Evolutionary conservation across 371 early-diverging fungal genomes (phyloP).

Genomic region (Mycotypha africana): DNA sequence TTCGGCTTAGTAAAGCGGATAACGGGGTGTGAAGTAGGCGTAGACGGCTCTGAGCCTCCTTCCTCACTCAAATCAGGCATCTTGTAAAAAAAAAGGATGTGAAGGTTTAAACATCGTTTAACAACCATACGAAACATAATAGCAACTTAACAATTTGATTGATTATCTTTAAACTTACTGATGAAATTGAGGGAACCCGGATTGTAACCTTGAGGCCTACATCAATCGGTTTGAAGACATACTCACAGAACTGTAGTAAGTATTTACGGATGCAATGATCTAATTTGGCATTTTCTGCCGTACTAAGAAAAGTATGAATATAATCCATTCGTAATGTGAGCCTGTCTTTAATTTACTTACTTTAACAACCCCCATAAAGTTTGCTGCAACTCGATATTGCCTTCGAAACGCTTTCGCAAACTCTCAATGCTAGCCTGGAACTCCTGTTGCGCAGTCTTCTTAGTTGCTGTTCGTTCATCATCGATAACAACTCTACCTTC

Average conservation of each 20-base stretch:
- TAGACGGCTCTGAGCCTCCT: constrained; percentile 15
- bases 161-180: constrained; percentile 7
- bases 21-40: constrained; percentile 19
- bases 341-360: constrained; percentile 12
- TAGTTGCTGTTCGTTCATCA: constrained; percentile 16
- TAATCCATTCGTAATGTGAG: background rate
- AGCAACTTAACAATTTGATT: background rate
- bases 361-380: constrained; percentile 36
- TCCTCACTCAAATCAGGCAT: constrained; percentile 16
- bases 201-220: constrained; percentile 50
- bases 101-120: too few species aligned
- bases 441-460: constrained; percentile 28
- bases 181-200: constrained; percentile 29
- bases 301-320: constrained; percentile 8
- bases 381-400: constrained; percentile 28
- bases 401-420: constrained; percentile 33
- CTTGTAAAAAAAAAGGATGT: constrained; percentile 1
- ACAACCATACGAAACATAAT: too few species aligned
- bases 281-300: constrained; percentile 28
- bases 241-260: constrained; percentile 52
- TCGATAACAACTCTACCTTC: constrained; percentile 36
- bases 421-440: constrained; percentile 26
- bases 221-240: constrained; percentile 55
- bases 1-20: constrained; percentile 32
- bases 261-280: constrained; percentile 55